A percentile compares a stretch with the other conserved stretches of the same genome.
Conservation (phyloP, 1,284 basidiomycete genomes). For the Trichosporon inkin region DNA sequence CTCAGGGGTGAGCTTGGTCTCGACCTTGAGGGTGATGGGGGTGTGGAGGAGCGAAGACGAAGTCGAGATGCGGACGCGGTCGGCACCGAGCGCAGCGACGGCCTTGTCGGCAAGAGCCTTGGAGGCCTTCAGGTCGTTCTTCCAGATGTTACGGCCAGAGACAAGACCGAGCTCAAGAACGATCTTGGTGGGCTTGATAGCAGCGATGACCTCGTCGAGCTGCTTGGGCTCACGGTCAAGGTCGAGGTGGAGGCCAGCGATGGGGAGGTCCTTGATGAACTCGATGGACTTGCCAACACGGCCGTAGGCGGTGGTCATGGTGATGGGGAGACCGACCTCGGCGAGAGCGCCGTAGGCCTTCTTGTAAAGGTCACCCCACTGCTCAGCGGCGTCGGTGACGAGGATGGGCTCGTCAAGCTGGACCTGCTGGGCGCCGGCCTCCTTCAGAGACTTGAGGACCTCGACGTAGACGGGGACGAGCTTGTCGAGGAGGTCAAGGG, state of each 20-base stretch:
- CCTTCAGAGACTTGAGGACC: constrained; percentile 85
- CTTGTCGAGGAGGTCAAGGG: constrained; percentile 83
- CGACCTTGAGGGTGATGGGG: constrained; percentile 88
- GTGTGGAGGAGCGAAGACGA: constrained; percentile 98
- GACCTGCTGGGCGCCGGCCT: constrained; percentile 87
- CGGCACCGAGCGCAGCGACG: constrained; percentile 70
- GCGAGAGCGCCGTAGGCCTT: constrained; percentile 77
- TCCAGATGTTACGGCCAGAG: constrained; percentile 99
- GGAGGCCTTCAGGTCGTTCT: constrained; percentile 85
- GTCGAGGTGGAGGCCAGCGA: constrained; percentile 94
- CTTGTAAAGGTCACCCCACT: constrained; percentile 75
- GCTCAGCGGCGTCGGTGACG: constrained; percentile 79
- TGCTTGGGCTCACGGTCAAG: constrained; percentile 89
- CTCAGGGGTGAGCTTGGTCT: constrained; percentile 84
- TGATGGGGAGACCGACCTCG: constrained; percentile 81
- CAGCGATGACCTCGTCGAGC: constrained; percentile 76
- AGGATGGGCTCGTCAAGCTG: constrained; percentile 98
- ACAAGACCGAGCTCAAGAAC: constrained; percentile 91
- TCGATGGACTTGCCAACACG: constrained; percentile 90
- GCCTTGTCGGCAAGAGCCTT: constrained; percentile 83
- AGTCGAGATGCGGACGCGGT: constrained; percentile 89
- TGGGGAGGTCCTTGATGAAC: constrained; percentile 86
- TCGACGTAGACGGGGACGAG: constrained; percentile 90
- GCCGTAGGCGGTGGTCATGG: constrained; percentile 93
- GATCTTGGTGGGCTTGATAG: constrained; percentile 76